phyloP scores from a whole-genome alignment of 352 stramenopile genomes.

The Phytophthora megakarya region DNA sequence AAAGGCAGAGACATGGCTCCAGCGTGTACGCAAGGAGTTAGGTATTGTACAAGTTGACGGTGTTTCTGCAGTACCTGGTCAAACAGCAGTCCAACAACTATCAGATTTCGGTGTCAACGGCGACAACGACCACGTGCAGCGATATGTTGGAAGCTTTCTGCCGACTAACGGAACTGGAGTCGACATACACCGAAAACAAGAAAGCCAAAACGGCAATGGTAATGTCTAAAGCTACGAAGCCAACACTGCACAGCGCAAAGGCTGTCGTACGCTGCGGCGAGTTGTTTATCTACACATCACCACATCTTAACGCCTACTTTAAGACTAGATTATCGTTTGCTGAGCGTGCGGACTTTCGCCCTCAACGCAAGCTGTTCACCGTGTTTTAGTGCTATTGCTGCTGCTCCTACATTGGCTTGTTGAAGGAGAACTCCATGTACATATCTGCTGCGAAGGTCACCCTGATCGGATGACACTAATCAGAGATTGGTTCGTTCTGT shows the following conservation, averaged over 20 bases:
- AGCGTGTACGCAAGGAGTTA: conserved; percentile 74
- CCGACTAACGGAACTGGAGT: conserved; percentile 30
- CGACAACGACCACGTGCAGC: conserved; percentile 15
- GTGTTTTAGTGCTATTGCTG: conserved; percentile 29
- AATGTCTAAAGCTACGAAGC: conserved; percentile 23
- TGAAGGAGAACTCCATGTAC: conserved; percentile 15
- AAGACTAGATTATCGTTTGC: conserved; percentile 36
- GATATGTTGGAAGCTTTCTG: conserved; percentile 39
- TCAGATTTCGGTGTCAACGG: conserved; percentile 2
- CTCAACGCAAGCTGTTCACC: conserved; percentile 32
- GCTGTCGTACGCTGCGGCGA: not conserved
- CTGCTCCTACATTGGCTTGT: conserved; percentile 26
- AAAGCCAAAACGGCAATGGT: conserved; percentile 11
- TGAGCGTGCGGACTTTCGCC: conserved; percentile 25
- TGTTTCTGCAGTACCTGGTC: not conserved
- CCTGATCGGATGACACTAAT: not conserved
- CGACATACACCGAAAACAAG: conserved; percentile 11
- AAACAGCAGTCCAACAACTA: conserved; percentile 15
- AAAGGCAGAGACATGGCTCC: conserved; percentile 83
- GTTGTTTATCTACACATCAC: not conserved
- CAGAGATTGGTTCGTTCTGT: conserved; percentile 9
- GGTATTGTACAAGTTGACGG: conserved; percentile 24
- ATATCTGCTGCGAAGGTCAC: conserved; percentile 1
- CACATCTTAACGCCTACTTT: conserved; percentile 18
- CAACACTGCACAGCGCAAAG: conserved; percentile 12